A percentile compares a stretch with the other conserved stretches of the same genome.
These are phyloP conservation scores for Trichoderma pleuroti DNA, from an alignment of 2,329 filamentous ascomycete species.

Conservation along the genomic window DNA sequence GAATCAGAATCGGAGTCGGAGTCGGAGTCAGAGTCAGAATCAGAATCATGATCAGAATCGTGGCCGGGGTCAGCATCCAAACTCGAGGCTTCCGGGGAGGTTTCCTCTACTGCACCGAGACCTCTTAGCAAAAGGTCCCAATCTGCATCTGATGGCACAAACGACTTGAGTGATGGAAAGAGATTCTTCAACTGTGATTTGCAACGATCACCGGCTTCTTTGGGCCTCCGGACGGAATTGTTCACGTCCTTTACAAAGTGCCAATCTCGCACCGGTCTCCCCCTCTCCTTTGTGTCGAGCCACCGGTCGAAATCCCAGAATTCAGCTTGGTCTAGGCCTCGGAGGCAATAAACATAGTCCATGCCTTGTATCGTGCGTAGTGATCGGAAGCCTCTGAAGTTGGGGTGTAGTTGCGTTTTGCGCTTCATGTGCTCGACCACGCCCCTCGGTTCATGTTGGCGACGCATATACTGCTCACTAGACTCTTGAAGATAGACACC, in stretches of 20 bases:
- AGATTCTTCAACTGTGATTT: conserved; percentile 25
- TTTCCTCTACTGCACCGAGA: background rate
- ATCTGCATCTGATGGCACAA: conserved; percentile 6
- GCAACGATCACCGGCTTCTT: background rate
- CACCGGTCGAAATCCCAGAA: conserved; percentile 41
- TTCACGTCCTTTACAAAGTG: conserved; percentile 31
- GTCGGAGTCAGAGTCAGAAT: background rate
- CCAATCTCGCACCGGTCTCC: conserved; percentile 28
- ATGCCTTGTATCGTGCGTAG: conserved; percentile 43
- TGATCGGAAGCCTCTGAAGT: conserved; percentile 35
- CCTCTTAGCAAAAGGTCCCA: conserved; percentile 14
- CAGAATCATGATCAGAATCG: background rate
- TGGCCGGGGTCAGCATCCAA: background rate
- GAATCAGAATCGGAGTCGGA: background rate
- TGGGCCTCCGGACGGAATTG: conserved; percentile 24
- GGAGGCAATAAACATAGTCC: conserved; percentile 42
- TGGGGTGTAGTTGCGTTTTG: conserved; percentile 38
- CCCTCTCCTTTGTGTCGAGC: background rate
- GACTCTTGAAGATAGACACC: conserved; percentile 41
- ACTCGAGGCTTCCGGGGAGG: background rate
- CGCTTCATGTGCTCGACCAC: conserved; percentile 26
- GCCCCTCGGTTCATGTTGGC: conserved; percentile 34
- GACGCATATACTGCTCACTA: conserved; percentile 29
- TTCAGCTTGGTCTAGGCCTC: conserved; percentile 40
- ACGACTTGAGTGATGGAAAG: conserved; percentile 21